Conservation (phyloP, 345 rosid genomes). For the Salix exigua region DNA sequence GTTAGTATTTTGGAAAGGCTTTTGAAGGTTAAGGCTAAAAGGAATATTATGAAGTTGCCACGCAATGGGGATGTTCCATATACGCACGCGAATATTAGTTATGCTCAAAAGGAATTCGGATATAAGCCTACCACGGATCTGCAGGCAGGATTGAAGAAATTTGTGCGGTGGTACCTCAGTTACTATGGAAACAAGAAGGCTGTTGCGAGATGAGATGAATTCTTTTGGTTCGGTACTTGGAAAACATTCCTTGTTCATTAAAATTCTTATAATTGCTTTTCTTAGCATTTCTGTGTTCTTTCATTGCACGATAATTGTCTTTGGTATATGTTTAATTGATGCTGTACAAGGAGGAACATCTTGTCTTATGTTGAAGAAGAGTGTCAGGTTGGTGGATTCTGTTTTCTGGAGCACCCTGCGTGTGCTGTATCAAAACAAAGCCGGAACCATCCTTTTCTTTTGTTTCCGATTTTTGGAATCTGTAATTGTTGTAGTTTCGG, state of each 20-base stretch:
- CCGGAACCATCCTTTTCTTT: constrained; percentile 18
- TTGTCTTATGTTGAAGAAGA: constrained; percentile 23
- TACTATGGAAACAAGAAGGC: constrained; percentile 67
- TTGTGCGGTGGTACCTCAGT: constrained; percentile 79
- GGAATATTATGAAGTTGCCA: constrained; percentile 73
- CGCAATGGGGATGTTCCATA: constrained; percentile 88
- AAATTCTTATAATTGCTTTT: constrained; percentile 47
- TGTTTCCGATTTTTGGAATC: constrained; percentile 22
- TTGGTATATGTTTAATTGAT: constrained; percentile 33
- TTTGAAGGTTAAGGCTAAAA: constrained; percentile 82
- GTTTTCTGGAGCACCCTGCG: constrained; percentile 25
- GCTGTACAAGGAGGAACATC: constrained; percentile 25
- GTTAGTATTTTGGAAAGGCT: constrained; percentile 79
- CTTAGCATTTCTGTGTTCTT: constrained; percentile 25
- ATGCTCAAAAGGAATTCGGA: constrained; percentile 68
- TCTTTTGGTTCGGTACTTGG: constrained; percentile 27
- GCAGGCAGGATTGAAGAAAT: constrained; percentile 84
- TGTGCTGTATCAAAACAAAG: constrained; percentile 26
- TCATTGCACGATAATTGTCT: constrained; percentile 30
- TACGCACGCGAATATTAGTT: constrained; percentile 92
- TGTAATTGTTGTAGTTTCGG: constrained; percentile 49
- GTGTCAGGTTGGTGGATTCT: constrained; percentile 39
- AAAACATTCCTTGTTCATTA: constrained; percentile 36
- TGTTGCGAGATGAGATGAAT: constrained; percentile 31
- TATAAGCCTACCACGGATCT: constrained; percentile 87